These are phyloP conservation scores for Aphanomyces astaci DNA, from an alignment of 352 stramenopile genomes.

Conservation along the genomic window DNA sequence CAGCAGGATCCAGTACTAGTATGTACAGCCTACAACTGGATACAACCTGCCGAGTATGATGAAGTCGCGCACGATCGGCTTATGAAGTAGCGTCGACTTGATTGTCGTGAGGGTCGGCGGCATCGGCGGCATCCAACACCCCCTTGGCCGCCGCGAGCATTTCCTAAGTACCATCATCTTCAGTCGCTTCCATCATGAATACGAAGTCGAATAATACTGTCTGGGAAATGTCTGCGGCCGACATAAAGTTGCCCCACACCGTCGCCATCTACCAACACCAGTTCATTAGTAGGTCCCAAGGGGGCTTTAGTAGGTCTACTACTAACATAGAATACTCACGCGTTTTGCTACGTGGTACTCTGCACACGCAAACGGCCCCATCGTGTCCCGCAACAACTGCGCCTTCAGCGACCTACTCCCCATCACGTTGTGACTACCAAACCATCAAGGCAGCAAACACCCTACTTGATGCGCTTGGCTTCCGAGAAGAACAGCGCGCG, in stretches of 20 bases:
- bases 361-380: constrained; percentile 52
- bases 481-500: constrained; percentile 54
- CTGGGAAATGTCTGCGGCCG: constrained; percentile 11
- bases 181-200: too few relatives aligned
- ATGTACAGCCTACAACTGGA: too few relatives aligned
- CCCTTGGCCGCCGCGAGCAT: constrained; percentile 12
- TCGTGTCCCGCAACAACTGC: constrained; percentile 34
- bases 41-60: too few relatives aligned
- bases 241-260: constrained; percentile 10
- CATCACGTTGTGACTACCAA: not conserved
- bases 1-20: too few relatives aligned
- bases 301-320: not conserved
- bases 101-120: not conserved
- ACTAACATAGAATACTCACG: constrained; percentile 23
- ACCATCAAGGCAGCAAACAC: not conserved
- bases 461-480: constrained; percentile 47
- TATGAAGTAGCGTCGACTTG: not conserved
- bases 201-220: too few relatives aligned
- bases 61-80: too few relatives aligned
- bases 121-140: constrained; percentile 13
- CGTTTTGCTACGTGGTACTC: constrained; percentile 50
- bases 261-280: constrained; percentile 4
- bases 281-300: not conserved
- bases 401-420: constrained; percentile 33
- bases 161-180: too few relatives aligned